Evolutionary conservation across 768 basidiomycete genomes (phyloP), one percentile per base, ranked within the genome.

Genomic region (Trametes punicea): DNA sequence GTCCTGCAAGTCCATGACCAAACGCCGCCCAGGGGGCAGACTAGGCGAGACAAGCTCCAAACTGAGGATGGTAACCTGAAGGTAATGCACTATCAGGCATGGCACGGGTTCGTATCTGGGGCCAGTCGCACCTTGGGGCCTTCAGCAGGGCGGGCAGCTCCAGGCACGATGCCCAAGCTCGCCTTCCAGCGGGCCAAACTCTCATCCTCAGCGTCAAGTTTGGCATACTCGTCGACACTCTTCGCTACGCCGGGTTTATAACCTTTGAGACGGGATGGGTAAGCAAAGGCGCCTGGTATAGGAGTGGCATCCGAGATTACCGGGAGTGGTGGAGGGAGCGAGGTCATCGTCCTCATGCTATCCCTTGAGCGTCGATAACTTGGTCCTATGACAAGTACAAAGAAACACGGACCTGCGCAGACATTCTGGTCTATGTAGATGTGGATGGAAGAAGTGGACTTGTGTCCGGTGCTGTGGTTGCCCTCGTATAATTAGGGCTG

Each of bases 111-210:
- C 23, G 36, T 6, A n/a, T 48, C 67, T 38, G 49, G 20, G 45
- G 38, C 42, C 15, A 29, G 11, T 31, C 60, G 23, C 56, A 88
- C 92, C 82, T 90, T 91, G 47, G 89, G 88, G 13, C 82, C 83
- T 62, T 57, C 71, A 13, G 75, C 69, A 54, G 74, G 66, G 18
- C 67, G 73, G 4, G 68, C 25, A 18, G 69, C 75, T 26, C 81
- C 84, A 30, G 83, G 78, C 48, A 81, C 79, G 57, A 98, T 84
- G 50, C 96, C 96, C 25, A 98, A 79, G 50, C 87, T 93, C 34
- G 91, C 92, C 71, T 98, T 98, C 96, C 96, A 98, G 61, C 93
- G 85, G 29, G 88, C 85, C 65, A 98, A 80, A 70, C 90, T 93
- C 73, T 97, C 95, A 69, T 98, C 95, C 59, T 89, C 79, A 27